Base-by-base conservation (phyloP, 768 basidiomycete genomes). In the Ramaria rubella region DNA sequence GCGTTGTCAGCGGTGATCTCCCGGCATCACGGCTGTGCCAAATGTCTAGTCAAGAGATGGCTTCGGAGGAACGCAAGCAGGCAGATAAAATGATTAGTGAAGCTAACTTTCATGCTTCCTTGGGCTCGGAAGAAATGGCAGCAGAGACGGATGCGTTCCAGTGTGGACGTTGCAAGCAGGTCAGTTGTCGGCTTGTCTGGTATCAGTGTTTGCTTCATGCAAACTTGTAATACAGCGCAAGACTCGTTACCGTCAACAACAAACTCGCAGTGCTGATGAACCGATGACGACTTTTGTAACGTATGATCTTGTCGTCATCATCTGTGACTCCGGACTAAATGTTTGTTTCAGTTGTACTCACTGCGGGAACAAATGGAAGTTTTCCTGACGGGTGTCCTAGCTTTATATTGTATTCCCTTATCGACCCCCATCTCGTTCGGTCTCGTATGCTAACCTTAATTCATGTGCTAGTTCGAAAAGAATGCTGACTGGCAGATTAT, bases 261-360 rank as follows among this genome's bases (percentile, higher is more conserved):
- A 99, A 69, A 99, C 96, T 7, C 81, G 96, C 55, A 93, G 90
- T 66, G 95, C 96, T 7, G 96, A 98, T 73, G 96, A 97, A 72
- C 94, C 95, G 23, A 97, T 98, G 94, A 97, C 95, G 86, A 94
- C 93, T 19, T 95, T 94, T 67, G 90, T 94, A 62, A 93, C 90
- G 83, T 91, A 71, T 60, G 78, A 38, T 58, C 27, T 51, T 21
- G 27, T 9, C 27, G 36, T 17, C 11, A 14, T 38, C 27, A 46
- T n/a, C 21, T 44, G 27, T 52, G 58, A 9, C 59, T 57, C 33
- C 55, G 29, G 33, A 42, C 44, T 60, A 21, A 51, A 42, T 49
- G 46, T 45, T 30, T 33, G 43, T 49, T 17, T 0, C 36, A 83
- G 83, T 53, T 88, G 87, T 70, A 78, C 80, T 53, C 80, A 81